Evolutionary conservation across 2,329 filamentous ascomycete species (phyloP).

Genomic region (Parastagonospora nodorum): DNA sequence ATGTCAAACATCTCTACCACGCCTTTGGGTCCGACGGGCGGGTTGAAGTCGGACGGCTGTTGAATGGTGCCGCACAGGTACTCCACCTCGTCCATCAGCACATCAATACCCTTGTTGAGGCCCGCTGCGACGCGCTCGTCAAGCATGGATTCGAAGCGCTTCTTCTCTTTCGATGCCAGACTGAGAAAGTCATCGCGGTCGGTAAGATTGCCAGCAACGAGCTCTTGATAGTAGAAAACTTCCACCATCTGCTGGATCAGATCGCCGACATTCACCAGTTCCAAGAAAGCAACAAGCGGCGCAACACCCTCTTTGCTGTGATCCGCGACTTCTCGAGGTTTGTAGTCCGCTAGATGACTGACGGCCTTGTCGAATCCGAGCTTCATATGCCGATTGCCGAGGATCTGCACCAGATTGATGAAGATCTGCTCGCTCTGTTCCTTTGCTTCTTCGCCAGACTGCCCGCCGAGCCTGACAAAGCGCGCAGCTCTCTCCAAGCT

Average conservation of each 20-base stretch:
- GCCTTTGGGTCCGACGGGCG: constrained; percentile 52
- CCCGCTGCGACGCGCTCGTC: constrained; percentile 96
- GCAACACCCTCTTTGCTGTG: constrained; percentile 76
- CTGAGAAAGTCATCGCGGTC: constrained; percentile 95
- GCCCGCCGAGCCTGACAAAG: constrained; percentile 79
- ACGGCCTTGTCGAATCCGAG: constrained; percentile 94
- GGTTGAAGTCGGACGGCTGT: constrained; percentile 87
- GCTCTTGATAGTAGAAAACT: constrained; percentile 96
- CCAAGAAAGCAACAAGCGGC: constrained; percentile 91
- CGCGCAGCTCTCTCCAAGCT: constrained; percentile 84
- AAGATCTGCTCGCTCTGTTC: constrained; percentile 92
- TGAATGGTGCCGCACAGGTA: constrained; percentile 92
- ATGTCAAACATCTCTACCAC: constrained; percentile 56
- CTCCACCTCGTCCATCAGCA: constrained; percentile 97
- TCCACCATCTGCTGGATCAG: constrained; percentile 99
- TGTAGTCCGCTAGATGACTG: constrained; percentile 86
- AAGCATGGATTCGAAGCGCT: constrained; percentile 97
- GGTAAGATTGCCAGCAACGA: constrained; percentile 78
- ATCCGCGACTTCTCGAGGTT: constrained; percentile 79
- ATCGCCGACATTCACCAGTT: constrained; percentile 97
- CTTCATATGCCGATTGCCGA: constrained; percentile 86
- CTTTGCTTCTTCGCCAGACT: constrained; percentile 79
- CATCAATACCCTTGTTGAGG: constrained; percentile 96
- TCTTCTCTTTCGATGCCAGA: constrained; percentile 90
- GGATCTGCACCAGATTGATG: constrained; percentile 77